Percentiles rank a stretch among this genome's conserved stretches.
phyloP scores from a whole-genome alignment of 257 asterid species.

The Hygrophila difformis region DNA sequence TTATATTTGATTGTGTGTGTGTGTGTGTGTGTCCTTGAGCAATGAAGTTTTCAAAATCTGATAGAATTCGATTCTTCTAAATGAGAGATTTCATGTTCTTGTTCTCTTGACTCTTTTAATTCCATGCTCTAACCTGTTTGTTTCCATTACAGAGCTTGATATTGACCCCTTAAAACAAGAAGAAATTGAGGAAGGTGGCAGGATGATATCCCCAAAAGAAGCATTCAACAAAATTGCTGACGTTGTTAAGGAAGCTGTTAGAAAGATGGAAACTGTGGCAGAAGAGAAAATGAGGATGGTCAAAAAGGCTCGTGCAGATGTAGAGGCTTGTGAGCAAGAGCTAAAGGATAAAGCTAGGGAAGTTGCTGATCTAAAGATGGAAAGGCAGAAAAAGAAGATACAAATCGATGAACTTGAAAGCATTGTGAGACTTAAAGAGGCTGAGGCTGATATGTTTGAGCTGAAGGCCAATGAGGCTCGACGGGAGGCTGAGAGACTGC shows the following conservation, averaged over 20 bases:
- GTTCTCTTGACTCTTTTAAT: background rate
- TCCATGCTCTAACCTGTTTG: background rate
- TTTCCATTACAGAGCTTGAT: constrained; percentile 50
- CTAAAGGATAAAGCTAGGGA: constrained; percentile 83
- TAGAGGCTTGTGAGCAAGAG: constrained; percentile 88
- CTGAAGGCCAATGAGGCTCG: constrained; percentile 84
- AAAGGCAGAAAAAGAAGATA: constrained; percentile 71
- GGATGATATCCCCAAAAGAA: constrained; percentile 70
- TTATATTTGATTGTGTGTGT: too few species aligned
- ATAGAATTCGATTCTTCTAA: background rate
- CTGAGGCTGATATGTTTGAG: constrained; percentile 93
- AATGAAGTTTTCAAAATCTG: background rate
- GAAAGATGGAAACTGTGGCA: constrained; percentile 83
- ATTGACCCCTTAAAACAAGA: constrained; percentile 47
- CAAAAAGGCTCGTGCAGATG: constrained; percentile 67
- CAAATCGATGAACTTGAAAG: constrained; percentile 86
- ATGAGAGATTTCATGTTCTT: background rate
- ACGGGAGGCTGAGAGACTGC: constrained; percentile 84
- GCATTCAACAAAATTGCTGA: constrained; percentile 88
- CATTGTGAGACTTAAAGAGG: constrained; percentile 76
- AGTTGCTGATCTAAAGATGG: constrained; percentile 62
- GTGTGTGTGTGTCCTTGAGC: too few species aligned
- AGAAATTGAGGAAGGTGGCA: constrained; percentile 60
- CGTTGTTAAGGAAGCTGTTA: constrained; percentile 88
- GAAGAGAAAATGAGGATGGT: constrained; percentile 86